phyloP scores from a whole-genome alignment of 768 basidiomycete species.

The Lentinula detonsa region DNA sequence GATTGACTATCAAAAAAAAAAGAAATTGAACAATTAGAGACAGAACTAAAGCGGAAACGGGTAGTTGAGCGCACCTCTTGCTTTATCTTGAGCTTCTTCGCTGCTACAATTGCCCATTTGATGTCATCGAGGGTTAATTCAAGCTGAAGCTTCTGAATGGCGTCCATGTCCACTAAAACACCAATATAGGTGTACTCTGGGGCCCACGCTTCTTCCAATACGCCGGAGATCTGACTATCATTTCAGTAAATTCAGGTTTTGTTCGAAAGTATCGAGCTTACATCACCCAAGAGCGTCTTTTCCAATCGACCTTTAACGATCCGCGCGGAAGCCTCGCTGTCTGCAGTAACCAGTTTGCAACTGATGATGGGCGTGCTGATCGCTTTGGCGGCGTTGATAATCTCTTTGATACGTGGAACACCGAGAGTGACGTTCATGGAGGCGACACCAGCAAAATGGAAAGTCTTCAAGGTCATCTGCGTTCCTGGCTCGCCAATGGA shows the following conservation, averaged over 20 bases:
- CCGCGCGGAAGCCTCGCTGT: constrained; percentile 91
- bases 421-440: constrained; percentile 99
- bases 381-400: constrained; percentile 96
- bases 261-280: constrained; percentile 29
- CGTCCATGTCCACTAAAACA: constrained; percentile 84
- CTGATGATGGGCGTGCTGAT: constrained; percentile 99
- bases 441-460: constrained; percentile 99
- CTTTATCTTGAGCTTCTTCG: constrained; percentile 90
- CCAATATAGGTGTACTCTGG: constrained; percentile 90
- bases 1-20: constrained; percentile 50
- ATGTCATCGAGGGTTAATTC: constrained; percentile 91
- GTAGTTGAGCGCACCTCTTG: constrained; percentile 51
- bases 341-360: constrained; percentile 79
- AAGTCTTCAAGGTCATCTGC: constrained; percentile 99
- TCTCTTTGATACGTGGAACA: constrained; percentile 99
- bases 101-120: constrained; percentile 82
- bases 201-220: constrained; percentile 95
- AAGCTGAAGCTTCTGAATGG: constrained; percentile 89
- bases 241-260: neutral
- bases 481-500: constrained; percentile 99
- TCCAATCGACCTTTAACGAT: constrained; percentile 97
- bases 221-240: constrained; percentile 66
- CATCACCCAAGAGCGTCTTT: constrained; percentile 92
- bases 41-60: neutral
- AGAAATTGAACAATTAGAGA: neutral